These are phyloP conservation scores for Coniochaeta sp. DNA, from an alignment of 2,329 filamentous ascomycete genomes.

Conservation along the genomic window DNA sequence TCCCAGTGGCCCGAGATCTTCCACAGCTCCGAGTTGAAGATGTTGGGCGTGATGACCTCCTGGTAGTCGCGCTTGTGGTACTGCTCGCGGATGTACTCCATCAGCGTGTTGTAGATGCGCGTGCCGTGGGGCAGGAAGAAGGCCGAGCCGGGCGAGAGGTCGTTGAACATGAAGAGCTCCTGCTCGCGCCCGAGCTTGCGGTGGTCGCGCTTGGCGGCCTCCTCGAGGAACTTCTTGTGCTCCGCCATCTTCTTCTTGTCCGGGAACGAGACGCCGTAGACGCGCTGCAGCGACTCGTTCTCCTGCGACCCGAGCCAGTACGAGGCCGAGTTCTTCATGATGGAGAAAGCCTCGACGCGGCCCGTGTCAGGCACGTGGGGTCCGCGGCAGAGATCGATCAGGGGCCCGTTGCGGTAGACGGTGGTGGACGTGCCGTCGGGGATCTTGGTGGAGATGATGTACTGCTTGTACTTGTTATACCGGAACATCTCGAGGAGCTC, in stretches of 20 bases:
- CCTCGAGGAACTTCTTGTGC: conserved; percentile 90
- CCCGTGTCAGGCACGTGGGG: conserved; percentile 92
- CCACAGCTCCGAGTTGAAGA: conserved; percentile 92
- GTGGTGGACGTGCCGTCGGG: conserved; percentile 84
- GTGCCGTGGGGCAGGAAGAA: conserved; percentile 92
- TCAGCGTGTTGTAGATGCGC: conserved; percentile 85
- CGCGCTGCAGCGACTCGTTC: conserved; percentile 92
- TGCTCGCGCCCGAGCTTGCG: conserved; percentile 90
- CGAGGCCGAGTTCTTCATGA: conserved; percentile 62
- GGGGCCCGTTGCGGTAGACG: conserved; percentile 88
- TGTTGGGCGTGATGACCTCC: conserved; percentile 92
- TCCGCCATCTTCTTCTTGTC: conserved; percentile 93
- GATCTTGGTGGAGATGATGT: conserved; percentile 93
- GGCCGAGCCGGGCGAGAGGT: conserved; percentile 83
- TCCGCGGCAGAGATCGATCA: conserved; percentile 92
- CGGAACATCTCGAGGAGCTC: conserved; percentile 93
- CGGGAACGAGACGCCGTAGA: conserved; percentile 91
- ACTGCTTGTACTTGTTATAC: conserved; percentile 97
- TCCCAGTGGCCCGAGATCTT: conserved; percentile 93
- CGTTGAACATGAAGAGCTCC: conserved; percentile 95
- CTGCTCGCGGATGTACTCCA: conserved; percentile 73
- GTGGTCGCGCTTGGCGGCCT: conserved; percentile 97
- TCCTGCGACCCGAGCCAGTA: conserved; percentile 93
- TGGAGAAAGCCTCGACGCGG: conserved; percentile 88
- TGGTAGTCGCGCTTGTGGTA: conserved; percentile 93